Evolutionary conservation across 106 monocot genomes (phyloP).

Genomic region (Triglochin maritima): DNA sequence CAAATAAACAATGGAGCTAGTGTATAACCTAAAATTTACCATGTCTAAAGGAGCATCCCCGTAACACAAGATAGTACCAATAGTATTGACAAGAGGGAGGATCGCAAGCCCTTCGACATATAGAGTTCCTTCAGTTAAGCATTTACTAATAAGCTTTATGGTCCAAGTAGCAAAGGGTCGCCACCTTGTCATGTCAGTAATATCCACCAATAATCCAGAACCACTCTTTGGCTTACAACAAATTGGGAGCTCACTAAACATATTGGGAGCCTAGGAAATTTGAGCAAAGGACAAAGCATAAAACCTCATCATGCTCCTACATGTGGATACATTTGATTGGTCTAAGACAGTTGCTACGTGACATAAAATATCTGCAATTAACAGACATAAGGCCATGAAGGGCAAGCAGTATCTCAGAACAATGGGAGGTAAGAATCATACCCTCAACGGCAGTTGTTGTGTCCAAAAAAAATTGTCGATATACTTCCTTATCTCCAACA

Average conservation of each 20-base stretch:
- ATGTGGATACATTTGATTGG: conserved; percentile 6
- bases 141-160: conserved; percentile 71
- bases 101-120: conserved; percentile 71
- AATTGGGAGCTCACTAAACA: conserved; percentile 61
- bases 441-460: conserved; percentile 59
- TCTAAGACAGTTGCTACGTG: conserved; percentile 24
- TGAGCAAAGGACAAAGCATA: conserved; percentile 47
- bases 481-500: conserved; percentile 57
- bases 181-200: conserved; percentile 51
- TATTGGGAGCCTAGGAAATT: conserved; percentile 25
- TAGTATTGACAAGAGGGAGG: conserved; percentile 37
- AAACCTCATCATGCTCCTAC: conserved; percentile 49
- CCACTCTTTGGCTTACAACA: conserved; percentile 43
- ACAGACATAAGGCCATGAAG: background rate
- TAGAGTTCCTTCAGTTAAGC: conserved; percentile 77
- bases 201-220: conserved; percentile 59
- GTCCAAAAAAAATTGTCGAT: conserved; percentile 77
- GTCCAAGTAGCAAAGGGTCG: conserved; percentile 60
- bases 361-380: conserved; percentile 49
- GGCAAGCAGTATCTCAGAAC: background rate
- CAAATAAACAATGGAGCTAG: background rate
- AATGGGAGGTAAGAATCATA: conserved; percentile 3
- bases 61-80: conserved; percentile 50
- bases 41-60: conserved; percentile 66
- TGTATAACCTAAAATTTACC: conserved; percentile 27